phyloP scores from a whole-genome alignment of 2,329 filamentous ascomycete genomes.

The Didymella glomerata region DNA sequence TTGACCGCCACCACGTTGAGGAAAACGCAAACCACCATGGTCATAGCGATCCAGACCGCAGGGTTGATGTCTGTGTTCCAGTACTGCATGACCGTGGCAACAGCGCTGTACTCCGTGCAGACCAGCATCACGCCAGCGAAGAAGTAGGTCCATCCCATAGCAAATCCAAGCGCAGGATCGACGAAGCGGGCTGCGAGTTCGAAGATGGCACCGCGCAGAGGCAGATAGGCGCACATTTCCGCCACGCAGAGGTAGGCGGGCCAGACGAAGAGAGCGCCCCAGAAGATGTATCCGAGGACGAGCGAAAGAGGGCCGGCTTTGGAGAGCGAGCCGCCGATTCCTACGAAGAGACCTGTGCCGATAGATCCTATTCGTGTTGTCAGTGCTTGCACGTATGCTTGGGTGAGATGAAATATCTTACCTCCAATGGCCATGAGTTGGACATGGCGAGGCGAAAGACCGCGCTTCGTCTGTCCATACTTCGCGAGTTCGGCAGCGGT shows the following conservation, averaged over 20 bases:
- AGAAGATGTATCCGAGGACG: constrained; percentile 74
- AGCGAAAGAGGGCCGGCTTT: constrained; percentile 65
- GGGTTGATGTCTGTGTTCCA: constrained; percentile 48
- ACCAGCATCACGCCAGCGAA: constrained; percentile 55
- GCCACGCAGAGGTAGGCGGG: constrained; percentile 71
- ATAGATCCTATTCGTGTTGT: constrained; percentile 64
- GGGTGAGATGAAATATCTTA: not conserved
- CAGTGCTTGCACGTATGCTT: not conserved
- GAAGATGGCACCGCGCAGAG: constrained; percentile 77
- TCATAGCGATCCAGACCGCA: constrained; percentile 49
- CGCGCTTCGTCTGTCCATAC: constrained; percentile 42
- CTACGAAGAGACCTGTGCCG: constrained; percentile 75
- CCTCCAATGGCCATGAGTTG: constrained; percentile 69
- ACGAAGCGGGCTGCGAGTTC: constrained; percentile 79
- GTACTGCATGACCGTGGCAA: constrained; percentile 50
- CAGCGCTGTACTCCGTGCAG: constrained; percentile 40
- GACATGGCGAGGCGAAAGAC: constrained; percentile 59
- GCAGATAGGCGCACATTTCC: constrained; percentile 83
- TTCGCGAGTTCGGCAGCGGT: constrained; percentile 21
- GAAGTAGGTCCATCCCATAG: constrained; percentile 70
- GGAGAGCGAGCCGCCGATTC: constrained; percentile 58
- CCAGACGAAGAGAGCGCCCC: constrained; percentile 31
- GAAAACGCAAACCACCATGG: constrained; percentile 47
- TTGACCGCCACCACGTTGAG: constrained; percentile 49
- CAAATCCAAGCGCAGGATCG: constrained; percentile 79